Percentiles rank a stretch among this genome's conserved stretches.
Conservation (phyloP, 257 asterid species). For the Mentha longifolia region DNA sequence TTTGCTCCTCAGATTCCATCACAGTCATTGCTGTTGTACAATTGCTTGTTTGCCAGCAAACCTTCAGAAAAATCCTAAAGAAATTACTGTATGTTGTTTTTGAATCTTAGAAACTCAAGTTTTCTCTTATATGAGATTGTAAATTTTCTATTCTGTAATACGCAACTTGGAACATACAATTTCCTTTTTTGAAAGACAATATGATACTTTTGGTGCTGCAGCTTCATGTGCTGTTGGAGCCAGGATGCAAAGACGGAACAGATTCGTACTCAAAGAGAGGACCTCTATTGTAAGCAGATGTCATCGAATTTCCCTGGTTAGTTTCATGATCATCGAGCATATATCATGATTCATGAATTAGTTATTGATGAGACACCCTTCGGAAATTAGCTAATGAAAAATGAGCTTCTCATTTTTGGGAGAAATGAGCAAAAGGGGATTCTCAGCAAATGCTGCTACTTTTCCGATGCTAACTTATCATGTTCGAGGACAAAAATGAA, state of each 20-base stretch:
- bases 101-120: too few relatives aligned
- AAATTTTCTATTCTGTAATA: neutral
- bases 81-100: neutral
- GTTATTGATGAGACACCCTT: neutral
- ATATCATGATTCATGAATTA: neutral
- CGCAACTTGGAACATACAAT: neutral
- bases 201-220: too few relatives aligned
- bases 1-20: neutral
- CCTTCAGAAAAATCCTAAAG: neutral
- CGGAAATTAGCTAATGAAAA: conserved; percentile 4
- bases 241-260: too few relatives aligned
- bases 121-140: neutral
- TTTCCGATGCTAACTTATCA: conserved; percentile 1
- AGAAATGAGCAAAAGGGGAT: conserved; percentile 12
- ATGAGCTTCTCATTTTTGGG: conserved; percentile 13
- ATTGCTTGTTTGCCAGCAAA: neutral
- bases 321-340: neutral
- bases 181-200: too few relatives aligned
- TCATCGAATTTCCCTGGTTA: too few relatives aligned
- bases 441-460: conserved; percentile 16
- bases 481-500: neutral
- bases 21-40: neutral
- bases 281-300: too few relatives aligned
- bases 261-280: too few relatives aligned
- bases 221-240: too few relatives aligned